These are phyloP conservation scores for Candida loeiensis DNA, from an alignment of 805 yeast genomes.

Conservation along the genomic window DNA sequence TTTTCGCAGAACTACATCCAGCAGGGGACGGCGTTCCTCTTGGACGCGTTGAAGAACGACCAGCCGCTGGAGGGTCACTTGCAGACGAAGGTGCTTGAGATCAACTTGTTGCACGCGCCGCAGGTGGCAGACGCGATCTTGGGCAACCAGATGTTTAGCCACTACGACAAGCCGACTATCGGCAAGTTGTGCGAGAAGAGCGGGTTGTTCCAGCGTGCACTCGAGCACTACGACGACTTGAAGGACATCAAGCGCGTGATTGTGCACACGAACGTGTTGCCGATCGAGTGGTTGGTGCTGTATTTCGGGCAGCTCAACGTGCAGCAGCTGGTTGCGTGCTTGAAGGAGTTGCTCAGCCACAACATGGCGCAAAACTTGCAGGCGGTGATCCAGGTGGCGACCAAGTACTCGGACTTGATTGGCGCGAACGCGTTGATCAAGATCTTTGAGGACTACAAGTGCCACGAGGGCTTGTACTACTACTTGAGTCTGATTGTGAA, in stretches of 20 bases:
- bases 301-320: slow-evolving; percentile 93
- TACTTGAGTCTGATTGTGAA: slow-evolving; percentile 91
- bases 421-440: slow-evolving; percentile 84
- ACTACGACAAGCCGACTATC: slow-evolving; percentile 89
- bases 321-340: slow-evolving; percentile 85
- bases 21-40: slow-evolving; percentile 95
- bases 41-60: slow-evolving; percentile 93
- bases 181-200: slow-evolving; percentile 93
- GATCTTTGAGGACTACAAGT: slow-evolving; percentile 88
- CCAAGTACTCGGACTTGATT: slow-evolving; percentile 89
- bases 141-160: slow-evolving; percentile 93
- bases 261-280: slow-evolving; percentile 78
- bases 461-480: slow-evolving; percentile 91
- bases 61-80: slow-evolving; percentile 92
- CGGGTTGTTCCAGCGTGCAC: slow-evolving; percentile 92
- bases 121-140: slow-evolving; percentile 99
- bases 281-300: slow-evolving; percentile 88
- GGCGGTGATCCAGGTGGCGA: slow-evolving; percentile 92
- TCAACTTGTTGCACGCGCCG: slow-evolving; percentile 92
- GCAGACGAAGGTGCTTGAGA: slow-evolving; percentile 91
- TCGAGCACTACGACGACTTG: slow-evolving; percentile 92
- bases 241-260: slow-evolving; percentile 94
- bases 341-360: slow-evolving; percentile 75
- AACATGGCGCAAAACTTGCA: slow-evolving; percentile 86
- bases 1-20: slow-evolving; percentile 91